Percentiles rank a stretch among this genome's conserved stretches.
These are phyloP conservation scores for Vaccinium vitisidaea DNA, from an alignment of 148 eudicot genomes.

Conservation along the genomic window DNA sequence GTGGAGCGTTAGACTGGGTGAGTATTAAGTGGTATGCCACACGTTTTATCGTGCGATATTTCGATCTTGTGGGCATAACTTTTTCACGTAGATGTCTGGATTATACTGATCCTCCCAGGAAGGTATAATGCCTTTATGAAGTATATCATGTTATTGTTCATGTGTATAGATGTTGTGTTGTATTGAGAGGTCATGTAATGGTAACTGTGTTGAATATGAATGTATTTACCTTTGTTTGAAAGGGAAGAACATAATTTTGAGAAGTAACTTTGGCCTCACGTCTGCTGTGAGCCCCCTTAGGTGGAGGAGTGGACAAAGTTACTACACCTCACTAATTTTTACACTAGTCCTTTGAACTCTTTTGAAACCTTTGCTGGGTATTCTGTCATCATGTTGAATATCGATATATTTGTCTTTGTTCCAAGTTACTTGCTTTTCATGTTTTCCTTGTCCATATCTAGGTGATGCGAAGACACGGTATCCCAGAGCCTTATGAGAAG, in stretches of 20 bases:
- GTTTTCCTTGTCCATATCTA: constrained; percentile 17
- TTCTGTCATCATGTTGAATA: background rate
- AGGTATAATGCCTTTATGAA: background rate
- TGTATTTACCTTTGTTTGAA: background rate
- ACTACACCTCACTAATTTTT: background rate
- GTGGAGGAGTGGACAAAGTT: background rate
- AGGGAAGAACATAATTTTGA: background rate
- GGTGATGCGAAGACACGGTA: constrained; percentile 96
- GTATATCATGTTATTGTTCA: background rate
- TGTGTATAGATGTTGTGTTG: background rate
- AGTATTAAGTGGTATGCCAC: background rate
- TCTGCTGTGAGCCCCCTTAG: background rate
- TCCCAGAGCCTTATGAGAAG: constrained; percentile 96
- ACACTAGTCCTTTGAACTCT: background rate
- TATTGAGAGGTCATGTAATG: background rate
- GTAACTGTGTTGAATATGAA: background rate
- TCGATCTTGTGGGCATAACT: background rate
- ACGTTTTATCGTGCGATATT: background rate
- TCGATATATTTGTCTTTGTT: background rate
- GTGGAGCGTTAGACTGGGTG: background rate
- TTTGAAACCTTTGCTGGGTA: background rate
- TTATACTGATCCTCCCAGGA: background rate
- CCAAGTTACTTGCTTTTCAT: background rate
- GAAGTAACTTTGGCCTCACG: background rate
- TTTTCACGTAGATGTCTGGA: background rate